Evolutionary conservation across 768 basidiomycete genomes (phyloP), one percentile per base, ranked within the genome.

Genomic region (Amanita rimosa): DNA sequence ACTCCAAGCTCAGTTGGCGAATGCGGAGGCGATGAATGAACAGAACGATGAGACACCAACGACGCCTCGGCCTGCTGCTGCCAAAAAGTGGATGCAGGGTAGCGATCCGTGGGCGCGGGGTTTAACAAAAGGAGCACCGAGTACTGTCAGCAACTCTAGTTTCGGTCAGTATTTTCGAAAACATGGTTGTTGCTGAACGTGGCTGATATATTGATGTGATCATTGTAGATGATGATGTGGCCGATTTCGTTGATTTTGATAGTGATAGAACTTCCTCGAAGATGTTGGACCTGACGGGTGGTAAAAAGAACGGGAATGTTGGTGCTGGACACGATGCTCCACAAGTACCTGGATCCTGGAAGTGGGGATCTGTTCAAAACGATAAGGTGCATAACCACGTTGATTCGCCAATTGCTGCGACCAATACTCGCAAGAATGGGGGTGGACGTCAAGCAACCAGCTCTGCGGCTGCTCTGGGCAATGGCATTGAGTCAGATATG

Each of bases 1-100:
- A 19, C 11, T 49, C 22, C 48, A 49, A 35, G 48, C 48, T 4
- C 48, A 49, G 48, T 7, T 43, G n/a, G 41, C 40, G 7, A 35
- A 34, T 16, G 48, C 26, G 16, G 48, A 49, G 11, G 27, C 13
- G 19, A n/a, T 29, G 21, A 39, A 42, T 24, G 48, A 49, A 4
- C n/a, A 43, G 11, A 34, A 41, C n/a, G 48, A 49, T 4, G 48
- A 41, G 3, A 26, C 40, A 10, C 48, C 48, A 6, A 24, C 48
- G 21, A 49, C 48, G 10, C 48, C 48, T 24, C 48, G 48, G 6
- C 48, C 48, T 6, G 17, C 37, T 31, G 22, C 27, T 21, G 9
- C 19, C 10, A 39, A 38, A 10, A 26, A 42, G 48, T 17, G 7
- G 16, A 17, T 16, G 9, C 48, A 42, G 17, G 14, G 10, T 13